Evolutionary conservation across 208 protist species (phyloP).

Genomic region (Tritrichomonas foetus): DNA sequence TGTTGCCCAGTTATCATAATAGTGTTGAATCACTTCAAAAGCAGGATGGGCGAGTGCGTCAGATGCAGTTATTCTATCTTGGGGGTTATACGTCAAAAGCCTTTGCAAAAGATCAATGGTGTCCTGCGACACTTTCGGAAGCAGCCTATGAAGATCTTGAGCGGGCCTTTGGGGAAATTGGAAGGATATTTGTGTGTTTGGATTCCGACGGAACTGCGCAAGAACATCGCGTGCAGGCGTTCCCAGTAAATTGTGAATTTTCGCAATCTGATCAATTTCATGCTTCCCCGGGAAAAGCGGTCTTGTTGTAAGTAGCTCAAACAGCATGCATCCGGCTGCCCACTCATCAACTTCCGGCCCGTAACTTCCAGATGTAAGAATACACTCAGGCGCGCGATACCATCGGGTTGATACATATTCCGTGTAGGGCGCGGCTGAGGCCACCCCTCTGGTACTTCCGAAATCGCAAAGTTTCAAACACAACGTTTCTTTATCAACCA

Average conservation of each 20-base stretch:
- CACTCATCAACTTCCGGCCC: constrained; percentile 3
- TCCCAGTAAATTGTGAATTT: neutral
- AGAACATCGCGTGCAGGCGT: neutral
- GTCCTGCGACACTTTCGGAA: neutral
- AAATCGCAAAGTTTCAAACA: constrained; percentile 88
- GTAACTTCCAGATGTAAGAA: constrained; percentile 55
- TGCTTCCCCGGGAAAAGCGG: constrained; percentile 35
- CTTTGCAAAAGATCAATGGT: constrained; percentile 11
- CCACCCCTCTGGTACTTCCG: constrained; percentile 69
- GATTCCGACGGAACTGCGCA: neutral
- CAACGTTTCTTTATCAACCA: constrained; percentile 61
- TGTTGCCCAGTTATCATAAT: too few relatives aligned
- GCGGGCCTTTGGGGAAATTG: neutral
- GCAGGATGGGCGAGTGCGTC: neutral
- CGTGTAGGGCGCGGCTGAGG: constrained; percentile 68
- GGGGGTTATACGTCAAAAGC: neutral
- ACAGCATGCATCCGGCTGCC: constrained; percentile 32
- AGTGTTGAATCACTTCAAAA: neutral
- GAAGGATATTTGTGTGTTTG: neutral
- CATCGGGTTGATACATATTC: constrained; percentile 78
- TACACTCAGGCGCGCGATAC: constrained; percentile 74
- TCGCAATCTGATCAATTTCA: neutral
- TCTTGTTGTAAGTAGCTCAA: neutral
- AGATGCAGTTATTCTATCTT: neutral
- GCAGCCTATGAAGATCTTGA: neutral